Base-by-base conservation (phyloP, 2,329 filamentous ascomycete species). In the Westerdykella sp. region DNA sequence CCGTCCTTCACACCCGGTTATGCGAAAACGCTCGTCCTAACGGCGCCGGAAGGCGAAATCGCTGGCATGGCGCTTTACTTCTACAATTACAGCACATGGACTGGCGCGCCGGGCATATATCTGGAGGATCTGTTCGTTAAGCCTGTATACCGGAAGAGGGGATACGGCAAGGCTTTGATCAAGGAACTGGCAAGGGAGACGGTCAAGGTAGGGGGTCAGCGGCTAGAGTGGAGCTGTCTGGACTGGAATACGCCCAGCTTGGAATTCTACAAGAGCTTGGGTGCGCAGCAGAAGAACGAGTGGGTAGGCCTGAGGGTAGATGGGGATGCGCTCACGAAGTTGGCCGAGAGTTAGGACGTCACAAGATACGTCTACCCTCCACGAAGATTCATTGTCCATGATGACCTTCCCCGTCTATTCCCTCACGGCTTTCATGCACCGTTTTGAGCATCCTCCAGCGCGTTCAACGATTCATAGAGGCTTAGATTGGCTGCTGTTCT, bases 61-160 rank as follows among this genome's bases (percentile, higher is more conserved):
- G 85, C 80, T 0, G 88, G 85, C 38, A 87, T 96, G 78, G 89
- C 89, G 1, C 70, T 96, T 34, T 96, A 89, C 71, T 97, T 95
- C 67, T 89, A 91, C 75, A 97, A 91, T 70, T 97, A 95, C 70
- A 88, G 83, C 60, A 96, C 91, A 0, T 97, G 93, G 93, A 80
- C 85, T 7, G 80, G 85, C n/a, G 79, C 79, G 37, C 81, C 90
- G 0, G 91, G 91, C 2, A 85, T 98, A 60, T 95, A 94, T 67
- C 81, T 97, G 31, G 91, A 97, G 67, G 91, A 97, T 62, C 73
- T 97, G n/a, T 95, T 84, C 59, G 87, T 98, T 34, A 76, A 81
- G 54, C 76, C 81, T 1, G 71, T 72, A 36, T 81, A 85, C 56
- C 75, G 93, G 4, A 83, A 83, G 28, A 79, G 79, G 48, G 90